Evolutionary conservation across 208 protist genomes (phyloP), one percentile per base, ranked within the genome.

Genomic region (Trypanosoma caninum): DNA sequence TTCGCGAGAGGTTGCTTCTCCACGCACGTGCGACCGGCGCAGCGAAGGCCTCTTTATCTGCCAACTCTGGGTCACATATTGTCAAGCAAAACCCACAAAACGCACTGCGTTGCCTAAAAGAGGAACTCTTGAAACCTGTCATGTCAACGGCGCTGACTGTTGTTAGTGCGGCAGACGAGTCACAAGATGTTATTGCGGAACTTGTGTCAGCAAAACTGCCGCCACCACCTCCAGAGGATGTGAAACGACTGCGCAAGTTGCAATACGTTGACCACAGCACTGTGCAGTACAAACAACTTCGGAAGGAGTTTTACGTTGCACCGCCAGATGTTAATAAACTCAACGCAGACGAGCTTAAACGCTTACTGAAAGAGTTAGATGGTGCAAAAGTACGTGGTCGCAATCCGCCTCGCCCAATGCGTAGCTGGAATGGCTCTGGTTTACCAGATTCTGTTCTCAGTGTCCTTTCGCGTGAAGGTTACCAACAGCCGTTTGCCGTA

Each of bases 291-390:
- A 20, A 58, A 3, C 48, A 74, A 0, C 75, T 93, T 23, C 75
- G 72, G 10, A 93, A 93, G 47, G 80, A 91, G 50, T 96, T 97
- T 55, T 96, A 92, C 48, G 72, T 97, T 16, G 58, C 74, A 14
- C 78, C 88, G 22, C 76, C 74, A 14, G 87, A 95, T 59, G 73
- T 93, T 44, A 71, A 77, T 53, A 65, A 59, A 13, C 59, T 97
- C 20, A 76, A 56, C 0, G 57, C 70, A 27, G 79, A 71, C 10
- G 80, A 94, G 58, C 55, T 96, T 42, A 69, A 81, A 33, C 34
- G 60, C 41, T 63, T 93, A 28, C 18, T 89, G 47, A 72, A 73
- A 22, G 84, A 93, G 59, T 61, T 96, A 18, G 91, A 93, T 38
- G 87, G 89, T 9, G 88, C 89, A 1, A 88, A 92, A 45, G 69